phyloP scores from a whole-genome alignment of 768 basidiomycete genomes.

The Boletus pseudo-olivaceus region DNA sequence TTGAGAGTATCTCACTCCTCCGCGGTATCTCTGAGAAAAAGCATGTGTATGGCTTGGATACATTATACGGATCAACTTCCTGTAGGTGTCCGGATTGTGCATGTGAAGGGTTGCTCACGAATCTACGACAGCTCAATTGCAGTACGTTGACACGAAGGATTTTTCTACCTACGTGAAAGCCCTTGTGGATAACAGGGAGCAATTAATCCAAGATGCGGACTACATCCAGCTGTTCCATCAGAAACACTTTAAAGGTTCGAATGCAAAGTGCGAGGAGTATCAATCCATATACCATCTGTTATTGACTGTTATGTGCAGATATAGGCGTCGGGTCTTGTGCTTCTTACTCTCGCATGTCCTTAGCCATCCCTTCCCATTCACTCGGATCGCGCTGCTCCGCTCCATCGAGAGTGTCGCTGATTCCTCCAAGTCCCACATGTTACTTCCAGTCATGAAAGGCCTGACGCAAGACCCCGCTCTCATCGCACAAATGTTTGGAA shows the following conservation, averaged over 20 bases:
- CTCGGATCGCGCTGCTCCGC: constrained; percentile 53
- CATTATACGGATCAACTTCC: constrained; percentile 61
- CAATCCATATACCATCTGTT: constrained; percentile 32
- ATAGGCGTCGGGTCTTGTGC: constrained; percentile 68
- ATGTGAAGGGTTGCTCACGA: constrained; percentile 7
- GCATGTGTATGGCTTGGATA: constrained; percentile 69
- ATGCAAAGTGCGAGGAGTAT: constrained; percentile 40
- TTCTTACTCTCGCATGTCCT: constrained; percentile 78
- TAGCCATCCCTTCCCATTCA: constrained; percentile 45
- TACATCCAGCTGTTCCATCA: constrained; percentile 62
- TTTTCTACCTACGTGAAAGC: constrained; percentile 53
- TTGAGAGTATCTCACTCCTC: constrained; percentile 54
- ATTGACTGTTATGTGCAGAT: constrained; percentile 38
- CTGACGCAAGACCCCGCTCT: constrained; percentile 28
- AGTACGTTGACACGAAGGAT: constrained; percentile 69
- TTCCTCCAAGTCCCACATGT: constrained; percentile 44
- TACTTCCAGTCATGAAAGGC: constrained; percentile 55
- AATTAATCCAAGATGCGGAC: constrained; percentile 54
- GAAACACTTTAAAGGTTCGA: constrained; percentile 46
- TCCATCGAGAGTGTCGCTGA: constrained; percentile 41
- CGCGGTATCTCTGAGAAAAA: constrained; percentile 38
- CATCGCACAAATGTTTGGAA: constrained; percentile 35
- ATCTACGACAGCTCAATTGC: constrained; percentile 43
- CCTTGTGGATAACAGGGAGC: constrained; percentile 48
- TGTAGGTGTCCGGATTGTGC: constrained; percentile 37